Evolutionary conservation across 2,329 filamentous ascomycete species (phyloP), one percentile per base, ranked within the genome.

Genomic region (Botryotinia narcissicola): DNA sequence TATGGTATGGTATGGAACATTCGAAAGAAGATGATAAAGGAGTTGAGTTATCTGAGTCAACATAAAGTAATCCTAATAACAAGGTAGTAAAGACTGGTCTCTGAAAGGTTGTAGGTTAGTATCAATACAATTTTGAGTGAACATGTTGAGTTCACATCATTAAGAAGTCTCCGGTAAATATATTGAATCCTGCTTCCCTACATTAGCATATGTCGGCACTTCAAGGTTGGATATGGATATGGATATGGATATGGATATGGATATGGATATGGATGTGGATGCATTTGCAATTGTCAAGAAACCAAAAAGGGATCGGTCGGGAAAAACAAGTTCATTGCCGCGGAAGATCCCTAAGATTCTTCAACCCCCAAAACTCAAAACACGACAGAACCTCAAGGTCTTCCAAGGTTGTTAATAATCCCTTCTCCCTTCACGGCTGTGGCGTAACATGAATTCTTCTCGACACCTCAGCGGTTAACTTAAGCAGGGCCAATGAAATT

Each of bases 341-440:
- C 61, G 40, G 61, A 44, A 32, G 61, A 63, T 63, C 40, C n/a
- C 18, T 20, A 32, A 22, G 35, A 44, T 20, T 20, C 25, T 44
- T 63, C 60, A 42, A 62, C 48, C 48, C 48, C 25, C 48, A n/a
- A 51, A 48, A 48, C 12, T 48, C 63, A 48, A 48, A 48, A 66
- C n/a, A 64, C 62, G 62, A 64, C 62, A 35, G 29, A 66, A 44
- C 62, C 62, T 48, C 29, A 32, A 35, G 42, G 60, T 62, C 35
- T 42, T 32, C 32, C 32, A 32, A 32, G 32, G 2, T 32, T n/a
- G 35, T n/a, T 0, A 42, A 35, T 35, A 35, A 35, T 35, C 32
- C 32, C 32, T 35, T 35, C 32, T 37, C 63, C 42, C 63, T 64
- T 46, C n/a, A 46, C 62, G 62, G 22, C n/a, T 48, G 42, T 35